Evolutionary conservation across 139 green algal species (phyloP), one percentile per base, ranked within the genome.

Genomic region (Chlorella sp.): DNA sequence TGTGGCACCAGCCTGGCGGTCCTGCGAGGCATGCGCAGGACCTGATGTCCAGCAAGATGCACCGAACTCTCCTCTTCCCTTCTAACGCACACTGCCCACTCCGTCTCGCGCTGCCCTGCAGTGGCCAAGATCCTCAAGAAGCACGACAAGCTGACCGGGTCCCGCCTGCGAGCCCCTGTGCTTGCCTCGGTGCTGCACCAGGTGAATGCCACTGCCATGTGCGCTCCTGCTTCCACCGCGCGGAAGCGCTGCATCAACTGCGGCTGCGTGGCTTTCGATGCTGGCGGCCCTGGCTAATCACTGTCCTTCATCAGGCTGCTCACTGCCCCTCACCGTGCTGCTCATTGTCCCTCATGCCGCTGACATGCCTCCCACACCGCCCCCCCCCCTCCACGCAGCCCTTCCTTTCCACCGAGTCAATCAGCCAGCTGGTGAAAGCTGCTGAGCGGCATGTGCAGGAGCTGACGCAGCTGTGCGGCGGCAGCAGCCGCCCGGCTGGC

Each of bases 41-140:
- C n/a, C n/a, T n/a, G n/a, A n/a, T n/a, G n/a, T n/a, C n/a, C n/a
- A n/a, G n/a, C n/a, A n/a, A n/a, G n/a, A n/a, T n/a, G n/a, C n/a
- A n/a, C n/a, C n/a, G n/a, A n/a, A n/a, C n/a, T 60, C 51, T 60
- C 11, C 51, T 60, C 13, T 60, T n/a, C n/a, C n/a, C n/a, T n/a
- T n/a, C n/a, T n/a, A n/a, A n/a, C n/a, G n/a, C n/a, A n/a, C n/a
- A n/a, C 9, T 24, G 9, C 51, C 51, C 14, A 26, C 51, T 16
- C 51, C 11, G 2, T 20, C 51, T 60, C 24, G 51, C 14, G 16
- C 51, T 75, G 88, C 90, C n/a, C 6, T 60, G 94, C 90, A 0
- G 85, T 97, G 24, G 88, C 94, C n/a, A 97, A 97, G 88, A 97
- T 97, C 81, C 85, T 97, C 43, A 97, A 97, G 82, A 97, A 97